A percentile compares a stretch with the other conserved stretches of the same genome.
These are phyloP conservation scores for Penicillium lividum DNA, from an alignment of 495 filamentous ascomycete species.

Conservation along the genomic window DNA sequence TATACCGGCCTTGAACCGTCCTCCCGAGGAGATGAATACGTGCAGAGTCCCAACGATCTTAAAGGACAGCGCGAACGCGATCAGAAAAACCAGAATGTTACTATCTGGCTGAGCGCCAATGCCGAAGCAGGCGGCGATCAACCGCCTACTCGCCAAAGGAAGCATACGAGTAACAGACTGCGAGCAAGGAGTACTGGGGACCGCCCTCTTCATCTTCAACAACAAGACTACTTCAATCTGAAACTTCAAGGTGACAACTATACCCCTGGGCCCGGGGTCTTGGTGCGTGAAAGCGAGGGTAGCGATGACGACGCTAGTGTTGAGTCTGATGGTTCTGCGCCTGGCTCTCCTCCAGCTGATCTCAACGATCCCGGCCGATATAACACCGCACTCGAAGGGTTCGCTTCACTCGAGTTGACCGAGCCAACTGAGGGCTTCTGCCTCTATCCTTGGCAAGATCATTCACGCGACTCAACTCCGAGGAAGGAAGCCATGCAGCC, in stretches of 20 bases:
- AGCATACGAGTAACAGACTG: constrained; percentile 28
- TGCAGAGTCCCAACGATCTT: constrained; percentile 49
- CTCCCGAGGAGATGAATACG: constrained; percentile 38
- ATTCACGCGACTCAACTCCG: constrained; percentile 31
- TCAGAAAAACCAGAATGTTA: constrained; percentile 48
- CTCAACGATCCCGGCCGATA: constrained; percentile 32
- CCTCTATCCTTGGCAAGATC: constrained; percentile 47
- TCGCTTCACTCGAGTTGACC: constrained; percentile 23
- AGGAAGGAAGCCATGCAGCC: constrained; percentile 43
- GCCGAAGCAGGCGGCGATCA: constrained; percentile 44
- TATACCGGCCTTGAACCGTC: constrained; percentile 44
- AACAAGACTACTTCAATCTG: constrained; percentile 43
- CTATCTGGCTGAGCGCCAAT: constrained; percentile 47
- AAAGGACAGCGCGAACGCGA: constrained; percentile 39
- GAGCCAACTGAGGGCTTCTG: constrained; percentile 29
- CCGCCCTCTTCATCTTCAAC: constrained; percentile 40
- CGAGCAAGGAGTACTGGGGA: constrained; percentile 52
- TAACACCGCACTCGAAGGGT: constrained; percentile 29
- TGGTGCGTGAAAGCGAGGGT: constrained; percentile 49
- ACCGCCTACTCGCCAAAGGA: constrained; percentile 21
- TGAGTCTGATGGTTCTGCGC: constrained; percentile 10
- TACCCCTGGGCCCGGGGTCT: constrained; percentile 48
- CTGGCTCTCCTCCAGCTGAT: constrained; percentile 35
- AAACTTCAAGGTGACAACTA: constrained; percentile 24
- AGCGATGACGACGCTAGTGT: constrained; percentile 32